phyloP scores from a whole-genome alignment of 1,139 yeast species.

The Blastobotrys capitulatus region DNA sequence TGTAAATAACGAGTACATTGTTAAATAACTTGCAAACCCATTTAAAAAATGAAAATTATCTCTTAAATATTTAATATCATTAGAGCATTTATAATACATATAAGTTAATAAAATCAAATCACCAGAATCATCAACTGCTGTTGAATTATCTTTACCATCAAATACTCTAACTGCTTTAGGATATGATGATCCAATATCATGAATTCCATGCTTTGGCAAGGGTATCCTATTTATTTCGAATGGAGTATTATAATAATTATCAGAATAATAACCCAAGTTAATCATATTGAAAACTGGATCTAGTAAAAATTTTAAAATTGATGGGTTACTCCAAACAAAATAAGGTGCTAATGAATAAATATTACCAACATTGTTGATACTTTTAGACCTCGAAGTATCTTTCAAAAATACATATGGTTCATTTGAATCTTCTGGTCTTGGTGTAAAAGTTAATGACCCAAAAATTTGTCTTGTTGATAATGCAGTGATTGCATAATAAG shows the following conservation, averaged over 20 bases:
- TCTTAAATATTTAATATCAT: conserved; percentile 1
- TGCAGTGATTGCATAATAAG: conserved; percentile 11
- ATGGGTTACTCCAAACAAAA: conserved; percentile 2
- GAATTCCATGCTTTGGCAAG: too few relatives aligned
- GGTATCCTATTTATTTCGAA: too few relatives aligned
- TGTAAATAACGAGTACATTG: conserved; percentile 5
- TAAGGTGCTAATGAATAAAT: conserved; percentile 11
- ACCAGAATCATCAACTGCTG: conserved; percentile 11
- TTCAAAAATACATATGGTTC: conserved; percentile 8
- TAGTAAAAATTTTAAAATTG: conserved; percentile 1
- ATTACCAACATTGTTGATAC: conserved; percentile 8
- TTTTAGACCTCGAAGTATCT: conserved; percentile 9
- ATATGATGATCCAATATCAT: conserved; percentile 9
- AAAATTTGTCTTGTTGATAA: conserved; percentile 7
- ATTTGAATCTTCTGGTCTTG: background rate
- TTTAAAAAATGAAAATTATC: conserved; percentile 4
- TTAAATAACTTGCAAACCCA: conserved; percentile 5
- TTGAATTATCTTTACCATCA: conserved; percentile 7
- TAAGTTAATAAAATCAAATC: background rate
- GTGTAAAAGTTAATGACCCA: conserved; percentile 1
- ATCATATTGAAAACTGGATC: conserved; percentile 6
- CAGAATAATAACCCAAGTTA: conserved; percentile 8
- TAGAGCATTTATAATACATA: background rate
- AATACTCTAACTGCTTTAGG: conserved; percentile 10
- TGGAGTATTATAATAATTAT: too few relatives aligned